Conservation (phyloP, 495 filamentous ascomycete species). For the Hypoxylon lienhwacheense region DNA sequence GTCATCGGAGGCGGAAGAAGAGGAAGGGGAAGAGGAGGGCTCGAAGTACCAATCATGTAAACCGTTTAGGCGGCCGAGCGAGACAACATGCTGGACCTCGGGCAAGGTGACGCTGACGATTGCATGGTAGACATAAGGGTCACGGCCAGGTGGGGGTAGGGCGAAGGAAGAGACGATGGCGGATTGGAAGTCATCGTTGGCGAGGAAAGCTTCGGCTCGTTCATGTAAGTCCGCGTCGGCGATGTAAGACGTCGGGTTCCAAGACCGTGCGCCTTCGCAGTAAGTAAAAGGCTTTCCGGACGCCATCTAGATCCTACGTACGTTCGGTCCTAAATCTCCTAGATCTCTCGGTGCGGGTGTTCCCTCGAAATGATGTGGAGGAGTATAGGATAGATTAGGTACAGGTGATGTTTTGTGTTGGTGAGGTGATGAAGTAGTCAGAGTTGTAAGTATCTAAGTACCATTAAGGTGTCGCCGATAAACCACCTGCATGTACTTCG, state of each 20-base stretch:
- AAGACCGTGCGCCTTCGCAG: constrained; percentile 36
- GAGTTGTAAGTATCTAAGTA: too few species aligned
- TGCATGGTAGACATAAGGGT: constrained; percentile 62
- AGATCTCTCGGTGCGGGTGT: too few species aligned
- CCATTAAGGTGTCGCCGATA: too few species aligned
- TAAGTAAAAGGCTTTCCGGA: constrained; percentile 21
- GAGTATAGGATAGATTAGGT: too few species aligned
- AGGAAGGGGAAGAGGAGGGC: constrained; percentile 22
- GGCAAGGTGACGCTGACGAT: constrained; percentile 52
- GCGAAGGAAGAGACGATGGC: constrained; percentile 57
- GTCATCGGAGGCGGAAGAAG: constrained; percentile 36
- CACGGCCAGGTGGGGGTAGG: constrained; percentile 42
- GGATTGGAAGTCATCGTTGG: constrained; percentile 49
- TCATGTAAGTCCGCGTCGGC: constrained; percentile 26
- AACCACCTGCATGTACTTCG: too few species aligned
- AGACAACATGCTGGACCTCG: constrained; percentile 56
- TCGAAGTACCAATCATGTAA: constrained; percentile 50
- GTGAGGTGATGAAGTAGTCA: too few species aligned
- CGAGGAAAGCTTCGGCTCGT: constrained; percentile 36
- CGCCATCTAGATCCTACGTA: constrained; percentile 11
- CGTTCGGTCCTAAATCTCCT: not conserved
- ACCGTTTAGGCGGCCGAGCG: constrained; percentile 47
- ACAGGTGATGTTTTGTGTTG: too few species aligned
- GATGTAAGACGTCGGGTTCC: constrained; percentile 32
- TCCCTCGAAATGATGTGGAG: too few species aligned